phyloP scores from a whole-genome alignment of 2,329 filamentous ascomycete genomes.

The Diaporthe longicolla region DNA sequence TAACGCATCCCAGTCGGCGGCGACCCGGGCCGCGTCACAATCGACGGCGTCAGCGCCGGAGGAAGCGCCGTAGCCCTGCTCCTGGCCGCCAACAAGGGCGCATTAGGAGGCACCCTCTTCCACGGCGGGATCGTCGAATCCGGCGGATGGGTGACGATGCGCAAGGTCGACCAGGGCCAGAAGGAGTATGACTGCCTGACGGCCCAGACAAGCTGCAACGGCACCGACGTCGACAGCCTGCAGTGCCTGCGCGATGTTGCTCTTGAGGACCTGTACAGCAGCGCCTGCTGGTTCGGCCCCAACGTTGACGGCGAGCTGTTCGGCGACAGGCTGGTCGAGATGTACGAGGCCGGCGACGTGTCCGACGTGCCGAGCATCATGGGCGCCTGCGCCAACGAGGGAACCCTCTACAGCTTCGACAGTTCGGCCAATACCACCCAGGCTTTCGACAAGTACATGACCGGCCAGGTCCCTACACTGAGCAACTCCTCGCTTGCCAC shows the following conservation, averaged over 20 bases:
- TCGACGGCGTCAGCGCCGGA: constrained; percentile 74
- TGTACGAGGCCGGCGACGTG: constrained; percentile 18
- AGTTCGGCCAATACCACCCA: constrained; percentile 18
- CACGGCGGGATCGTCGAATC: constrained; percentile 24
- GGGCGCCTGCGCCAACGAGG: constrained; percentile 29
- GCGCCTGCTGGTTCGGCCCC: constrained; percentile 28
- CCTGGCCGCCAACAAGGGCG: constrained; percentile 10
- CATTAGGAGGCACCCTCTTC: neutral
- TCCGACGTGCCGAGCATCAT: constrained; percentile 26
- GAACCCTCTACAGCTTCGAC: constrained; percentile 31
- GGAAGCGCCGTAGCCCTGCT: constrained; percentile 46
- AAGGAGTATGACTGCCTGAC: constrained; percentile 15
- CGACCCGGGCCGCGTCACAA: constrained; percentile 74
- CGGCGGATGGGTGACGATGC: constrained; percentile 27
- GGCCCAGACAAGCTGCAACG: constrained; percentile 14
- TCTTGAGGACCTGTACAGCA: constrained; percentile 18
- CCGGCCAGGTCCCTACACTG: constrained; percentile 11
- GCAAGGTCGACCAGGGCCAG: constrained; percentile 16
- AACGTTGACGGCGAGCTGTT: constrained; percentile 20
- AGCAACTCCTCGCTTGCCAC: constrained; percentile 20
- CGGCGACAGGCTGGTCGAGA: constrained; percentile 17
- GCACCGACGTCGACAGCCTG: constrained; percentile 11
- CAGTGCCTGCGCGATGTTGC: constrained; percentile 5
- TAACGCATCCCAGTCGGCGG: constrained; percentile 22
- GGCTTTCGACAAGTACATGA: constrained; percentile 13